These are phyloP conservation scores for Lachancea cidri DNA, from an alignment of 805 yeast genomes.

Conservation along the genomic window DNA sequence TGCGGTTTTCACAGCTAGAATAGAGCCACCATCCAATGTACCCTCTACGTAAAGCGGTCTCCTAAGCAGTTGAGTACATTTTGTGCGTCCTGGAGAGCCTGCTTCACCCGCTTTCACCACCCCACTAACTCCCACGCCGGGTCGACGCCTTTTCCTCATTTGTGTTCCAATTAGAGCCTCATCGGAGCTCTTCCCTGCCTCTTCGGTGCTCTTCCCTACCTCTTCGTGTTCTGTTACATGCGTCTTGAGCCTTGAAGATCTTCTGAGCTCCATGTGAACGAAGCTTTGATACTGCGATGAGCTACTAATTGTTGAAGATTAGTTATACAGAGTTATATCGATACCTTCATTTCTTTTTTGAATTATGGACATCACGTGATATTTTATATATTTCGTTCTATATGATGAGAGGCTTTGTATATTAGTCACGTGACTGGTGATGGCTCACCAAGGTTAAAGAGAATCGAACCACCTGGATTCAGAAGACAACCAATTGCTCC, in stretches of 20 bases:
- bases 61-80: background rate
- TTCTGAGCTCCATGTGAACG: constrained; percentile 6
- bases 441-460: no score
- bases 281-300: background rate
- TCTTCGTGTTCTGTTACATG: constrained; percentile 1
- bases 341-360: no score
- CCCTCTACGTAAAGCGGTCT: background rate
- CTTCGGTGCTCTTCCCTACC: background rate
- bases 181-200: background rate
- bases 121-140: background rate
- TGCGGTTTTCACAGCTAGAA: no score
- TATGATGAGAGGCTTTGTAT: no score
- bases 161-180: background rate
- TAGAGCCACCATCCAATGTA: background rate
- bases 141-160: background rate
- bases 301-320: no score
- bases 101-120: no score
- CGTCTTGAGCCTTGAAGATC: constrained; percentile 5
- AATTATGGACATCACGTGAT: no score
- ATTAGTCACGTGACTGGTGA: no score
- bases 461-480: no score
- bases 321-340: no score
- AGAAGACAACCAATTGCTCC: background rate
- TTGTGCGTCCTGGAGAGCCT: background rate
- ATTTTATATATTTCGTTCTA: no score